Conservation (phyloP, 192 early-diverging fungal genomes). For the Gamsiella multidivaricata region DNA sequence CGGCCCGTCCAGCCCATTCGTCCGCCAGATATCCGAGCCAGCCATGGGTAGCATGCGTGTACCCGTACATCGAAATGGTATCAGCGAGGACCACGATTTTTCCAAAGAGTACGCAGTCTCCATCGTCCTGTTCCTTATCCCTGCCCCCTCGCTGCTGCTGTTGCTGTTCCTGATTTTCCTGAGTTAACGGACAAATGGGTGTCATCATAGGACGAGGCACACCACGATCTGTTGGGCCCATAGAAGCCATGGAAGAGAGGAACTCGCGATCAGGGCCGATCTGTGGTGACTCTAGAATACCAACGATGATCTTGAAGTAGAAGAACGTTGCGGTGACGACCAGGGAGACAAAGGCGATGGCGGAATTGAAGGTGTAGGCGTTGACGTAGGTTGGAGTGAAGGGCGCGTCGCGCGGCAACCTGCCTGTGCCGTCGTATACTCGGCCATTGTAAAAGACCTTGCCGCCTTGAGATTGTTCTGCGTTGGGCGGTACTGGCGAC, state of each 20-base stretch:
- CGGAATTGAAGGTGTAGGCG: conserved; percentile 44
- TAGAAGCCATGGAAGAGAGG: neutral
- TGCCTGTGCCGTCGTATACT: conserved; percentile 33
- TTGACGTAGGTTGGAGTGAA: conserved; percentile 48
- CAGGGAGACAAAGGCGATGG: conserved; percentile 43
- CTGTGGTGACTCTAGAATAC: conserved; percentile 42
- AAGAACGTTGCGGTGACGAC: conserved; percentile 44
- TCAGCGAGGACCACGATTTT: conserved; percentile 50
- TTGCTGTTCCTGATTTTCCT: neutral
- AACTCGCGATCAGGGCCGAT: conserved; percentile 38
- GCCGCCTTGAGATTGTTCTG: neutral
- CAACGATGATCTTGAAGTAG: conserved; percentile 49
- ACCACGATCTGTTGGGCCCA: conserved; percentile 24
- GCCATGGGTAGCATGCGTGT: conserved; percentile 39
- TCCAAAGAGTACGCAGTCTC: conserved; percentile 37
- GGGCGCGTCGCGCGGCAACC: conserved; percentile 47
- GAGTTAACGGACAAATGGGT: conserved; percentile 18
- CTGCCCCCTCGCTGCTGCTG: neutral
- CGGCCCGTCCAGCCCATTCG: conserved; percentile 59
- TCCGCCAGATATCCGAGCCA: conserved; percentile 43
- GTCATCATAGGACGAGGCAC: conserved; percentile 24
- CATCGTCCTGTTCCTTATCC: neutral
- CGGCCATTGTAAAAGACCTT: conserved; percentile 29
- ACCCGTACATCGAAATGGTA: conserved; percentile 45
- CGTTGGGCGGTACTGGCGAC: neutral